Percentiles rank a stretch among this genome's conserved stretches.
Evolutionary conservation across 148 eudicot genomes (phyloP).

Genomic region (Dysphania ambrosioides): DNA sequence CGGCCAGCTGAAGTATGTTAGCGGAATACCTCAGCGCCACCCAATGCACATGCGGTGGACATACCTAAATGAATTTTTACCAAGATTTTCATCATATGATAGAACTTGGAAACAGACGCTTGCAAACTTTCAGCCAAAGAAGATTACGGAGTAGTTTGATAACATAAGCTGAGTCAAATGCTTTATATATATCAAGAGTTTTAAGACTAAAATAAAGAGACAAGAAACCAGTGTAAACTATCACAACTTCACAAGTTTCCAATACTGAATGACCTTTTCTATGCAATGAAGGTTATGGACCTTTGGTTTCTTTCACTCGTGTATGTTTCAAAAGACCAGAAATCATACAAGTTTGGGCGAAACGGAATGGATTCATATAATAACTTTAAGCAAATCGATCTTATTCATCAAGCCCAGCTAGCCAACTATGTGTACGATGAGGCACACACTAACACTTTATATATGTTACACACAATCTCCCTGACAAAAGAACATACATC

Average conservation of each 20-base stretch:
- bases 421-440: not conserved
- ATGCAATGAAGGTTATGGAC: not conserved
- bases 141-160: too few species aligned
- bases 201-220: not conserved
- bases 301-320: not conserved
- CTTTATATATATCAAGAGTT: too few species aligned
- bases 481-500: conserved; percentile 1
- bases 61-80: too few species aligned
- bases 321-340: not conserved
- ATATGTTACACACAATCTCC: too few species aligned
- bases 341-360: too few species aligned
- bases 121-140: not conserved
- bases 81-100: too few species aligned
- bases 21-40: too few species aligned
- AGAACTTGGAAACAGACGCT: not conserved
- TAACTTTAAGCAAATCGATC: not conserved
- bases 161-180: not conserved
- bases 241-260: too few species aligned
- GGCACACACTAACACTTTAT: conserved; percentile 16
- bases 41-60: too few species aligned
- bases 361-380: not conserved
- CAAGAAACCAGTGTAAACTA: not conserved
- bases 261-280: not conserved
- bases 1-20: too few species aligned
- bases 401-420: not conserved